Percentiles rank a stretch among this genome's conserved stretches.
phyloP scores from a whole-genome alignment of 257 asterid species.

The Solanum appendiculatum region DNA sequence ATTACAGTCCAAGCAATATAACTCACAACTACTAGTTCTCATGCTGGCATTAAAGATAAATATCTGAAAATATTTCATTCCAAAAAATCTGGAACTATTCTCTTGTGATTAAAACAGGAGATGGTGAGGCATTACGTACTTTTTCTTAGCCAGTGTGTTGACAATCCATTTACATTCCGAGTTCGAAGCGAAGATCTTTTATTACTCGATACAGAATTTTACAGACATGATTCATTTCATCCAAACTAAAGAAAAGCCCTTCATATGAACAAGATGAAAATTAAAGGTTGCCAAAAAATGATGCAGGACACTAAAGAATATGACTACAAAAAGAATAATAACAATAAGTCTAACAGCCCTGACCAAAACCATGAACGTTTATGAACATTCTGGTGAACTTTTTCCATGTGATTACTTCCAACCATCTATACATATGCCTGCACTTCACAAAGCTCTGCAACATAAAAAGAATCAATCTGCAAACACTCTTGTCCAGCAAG shows the following conservation, averaged over 20 bases:
- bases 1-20: not conserved
- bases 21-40: not conserved
- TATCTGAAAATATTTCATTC: not conserved
- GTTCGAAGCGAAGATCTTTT: not conserved
- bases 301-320: not conserved
- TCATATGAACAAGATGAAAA: not conserved
- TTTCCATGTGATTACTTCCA: not conserved
- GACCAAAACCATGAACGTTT: not conserved
- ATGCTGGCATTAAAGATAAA: not conserved
- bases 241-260: not conserved
- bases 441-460: slow-evolving; percentile 8
- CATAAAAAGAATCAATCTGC: slow-evolving; percentile 4
- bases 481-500: not conserved
- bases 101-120: not conserved
- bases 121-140: not conserved
- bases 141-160: not conserved
- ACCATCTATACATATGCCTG: slow-evolving; percentile 1
- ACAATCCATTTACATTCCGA: not conserved
- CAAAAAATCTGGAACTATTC: not conserved
- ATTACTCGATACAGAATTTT: not conserved
- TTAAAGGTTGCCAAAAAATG: not conserved
- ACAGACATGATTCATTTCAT: not conserved
- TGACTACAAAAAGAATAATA: not conserved
- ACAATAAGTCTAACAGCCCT: not conserved
- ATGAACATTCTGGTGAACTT: not conserved